Evolutionary conservation across 2,329 filamentous ascomycete species (phyloP), one percentile per base, ranked within the genome.

Genomic region (Fusarium neocosmosporiellum): DNA sequence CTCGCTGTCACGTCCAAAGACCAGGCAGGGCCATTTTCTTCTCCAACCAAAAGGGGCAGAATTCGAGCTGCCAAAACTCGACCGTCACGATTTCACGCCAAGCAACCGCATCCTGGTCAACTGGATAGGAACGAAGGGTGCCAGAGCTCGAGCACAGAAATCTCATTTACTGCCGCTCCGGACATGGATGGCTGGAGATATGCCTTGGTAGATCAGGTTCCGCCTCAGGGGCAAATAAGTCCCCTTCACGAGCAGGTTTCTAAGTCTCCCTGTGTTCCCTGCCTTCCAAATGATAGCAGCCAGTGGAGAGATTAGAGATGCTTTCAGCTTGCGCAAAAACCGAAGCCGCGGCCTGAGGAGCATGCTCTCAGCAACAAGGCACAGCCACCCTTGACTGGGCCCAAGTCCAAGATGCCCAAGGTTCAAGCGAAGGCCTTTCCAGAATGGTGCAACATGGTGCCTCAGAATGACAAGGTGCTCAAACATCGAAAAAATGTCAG

Each of bases 1-100:
- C 81, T 91, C 58, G 88, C 88, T 2, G 85, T 90, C 1, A 90
- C 89, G 13, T 89, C 88, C 37, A 79, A 79, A 53, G 69, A 81
- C 70, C 67, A 88, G 85, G 72, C 85, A 84, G 78, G 81, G 66
- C 22, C 13, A 6, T 24, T 55, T 20, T 57, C 46, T 53, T 58
- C 18, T 2, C 54, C 33, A 34, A 48, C 68, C 43, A 67, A 67
- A 59, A 59, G 70, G 33, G 65, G 66, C 7, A 70, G 63, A 20
- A 37, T 57, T 9, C 70, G 70, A 61, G 55, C 60, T 20, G 36
- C 63, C 14, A 66, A 54, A 22, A 62, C 50, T 27, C 66, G 57
- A 20, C 48, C 46, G 10, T 48, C 54, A 20, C 64, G 46, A 37
- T 24, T 37, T 33, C 53, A 24, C 50, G 43, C 34, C 50, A 57